Evolutionary conservation across 495 filamentous ascomycete genomes (phyloP), one percentile per base, ranked within the genome.

Genomic region (Aspergillus homomorphus): DNA sequence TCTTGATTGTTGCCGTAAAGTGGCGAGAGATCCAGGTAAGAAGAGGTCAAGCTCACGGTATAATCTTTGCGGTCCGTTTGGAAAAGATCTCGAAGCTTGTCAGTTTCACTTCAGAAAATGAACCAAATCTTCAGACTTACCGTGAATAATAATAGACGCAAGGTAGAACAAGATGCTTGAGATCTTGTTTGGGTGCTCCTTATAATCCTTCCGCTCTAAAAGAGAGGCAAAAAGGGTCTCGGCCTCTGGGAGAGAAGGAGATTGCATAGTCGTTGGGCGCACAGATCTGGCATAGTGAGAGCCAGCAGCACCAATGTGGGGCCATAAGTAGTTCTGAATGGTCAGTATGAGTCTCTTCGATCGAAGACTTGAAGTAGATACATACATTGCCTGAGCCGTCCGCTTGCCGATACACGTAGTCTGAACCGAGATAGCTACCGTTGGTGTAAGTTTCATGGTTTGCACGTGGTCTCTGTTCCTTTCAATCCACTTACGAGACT

Each of bases 131-230:
- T 10, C 18, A 20, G 22, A 59, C 74, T 38, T 68, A 79, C 86
- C 88, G 62, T 96, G 92, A 64, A 94, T 96, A 59, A 96, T 92
- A 55, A 96, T 90, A 16, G 86, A 89, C 7, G 91, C 92, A 67
- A 92, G 83, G 62, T 97, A 92, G 79, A 92, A 97, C 14, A 97
- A 74, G 55, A 96, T 80, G 65, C 89, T 93, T 1, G 91, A 96
- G 19, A 96, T 86, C 61, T 89, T 88, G 65, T 89, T 92, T 4
- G 87, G 84, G 72, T 89, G 86, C 48, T 85, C 79, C 58, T 84
- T 80, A 55, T 80, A 84, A 15, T 80, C 69, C 51, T 83, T 81
- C 24, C 89, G 78, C 44, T 79, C 81, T 75, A 91, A 81, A 4
- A 91, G 67, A 21, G 84, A 82, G 66, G 96, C 92, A 59, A 92